Conservation (phyloP, 768 basidiomycete genomes). For the Tricholoma saponaceum region DNA sequence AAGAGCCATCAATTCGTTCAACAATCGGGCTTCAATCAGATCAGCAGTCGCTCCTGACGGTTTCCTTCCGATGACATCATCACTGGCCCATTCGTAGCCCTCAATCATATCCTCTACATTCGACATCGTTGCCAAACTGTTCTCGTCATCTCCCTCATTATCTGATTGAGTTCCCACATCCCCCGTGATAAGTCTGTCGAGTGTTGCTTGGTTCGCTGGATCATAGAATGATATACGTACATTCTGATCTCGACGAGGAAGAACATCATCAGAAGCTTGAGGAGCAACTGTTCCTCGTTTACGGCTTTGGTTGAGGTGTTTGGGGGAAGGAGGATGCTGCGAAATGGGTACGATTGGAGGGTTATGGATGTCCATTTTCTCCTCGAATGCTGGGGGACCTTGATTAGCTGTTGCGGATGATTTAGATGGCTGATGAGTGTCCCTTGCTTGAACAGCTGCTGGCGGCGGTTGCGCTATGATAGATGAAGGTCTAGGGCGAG, state of each 20-base stretch:
- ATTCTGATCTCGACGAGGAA: slow-evolving; percentile 52
- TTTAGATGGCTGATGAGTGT: background rate
- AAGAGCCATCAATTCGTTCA: slow-evolving; percentile 88
- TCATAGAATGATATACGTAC: slow-evolving; percentile 82
- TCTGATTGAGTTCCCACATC: slow-evolving; percentile 39
- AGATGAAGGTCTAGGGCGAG: background rate
- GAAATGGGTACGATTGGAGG: background rate
- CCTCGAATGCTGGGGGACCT: background rate
- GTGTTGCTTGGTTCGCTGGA: slow-evolving; percentile 65
- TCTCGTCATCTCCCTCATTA: slow-evolving; percentile 64
- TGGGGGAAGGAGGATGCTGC: background rate
- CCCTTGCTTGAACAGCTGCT: background rate
- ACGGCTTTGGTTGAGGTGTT: background rate
- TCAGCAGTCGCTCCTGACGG: slow-evolving; percentile 75
- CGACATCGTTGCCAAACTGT: slow-evolving; percentile 74
- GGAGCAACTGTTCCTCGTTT: slow-evolving; percentile 13
- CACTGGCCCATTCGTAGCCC: slow-evolving; percentile 95
- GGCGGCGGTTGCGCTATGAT: background rate
- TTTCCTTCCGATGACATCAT: slow-evolving; percentile 65
- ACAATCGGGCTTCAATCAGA: slow-evolving; percentile 83
- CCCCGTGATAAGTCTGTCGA: slow-evolving; percentile 65
- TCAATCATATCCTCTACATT: slow-evolving; percentile 99
- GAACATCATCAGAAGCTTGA: slow-evolving; percentile 28
- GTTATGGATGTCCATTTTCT: background rate
- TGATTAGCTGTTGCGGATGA: background rate